These are phyloP conservation scores for Gentiana macrophylla DNA, from an alignment of 257 asterid genomes.

Conservation along the genomic window DNA sequence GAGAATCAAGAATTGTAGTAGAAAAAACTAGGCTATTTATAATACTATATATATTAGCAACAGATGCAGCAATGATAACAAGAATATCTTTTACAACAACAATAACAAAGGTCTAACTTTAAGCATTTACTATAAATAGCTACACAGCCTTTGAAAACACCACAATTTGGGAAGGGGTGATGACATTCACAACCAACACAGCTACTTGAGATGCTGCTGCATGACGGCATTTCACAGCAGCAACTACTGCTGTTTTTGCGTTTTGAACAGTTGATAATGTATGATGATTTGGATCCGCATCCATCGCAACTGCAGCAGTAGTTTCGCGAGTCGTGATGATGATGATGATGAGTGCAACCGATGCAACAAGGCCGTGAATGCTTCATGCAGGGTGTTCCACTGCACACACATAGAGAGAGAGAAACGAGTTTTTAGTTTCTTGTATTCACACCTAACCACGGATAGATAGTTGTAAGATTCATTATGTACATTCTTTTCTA, in stretches of 20 bases:
- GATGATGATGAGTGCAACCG: constrained; percentile 26
- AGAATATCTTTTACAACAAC: constrained; percentile 40
- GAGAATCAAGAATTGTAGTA: background rate
- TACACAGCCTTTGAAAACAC: constrained; percentile 17
- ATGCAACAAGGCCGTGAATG: constrained; percentile 45
- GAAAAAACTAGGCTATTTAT: background rate
- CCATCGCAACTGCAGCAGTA: constrained; percentile 25
- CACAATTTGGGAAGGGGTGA: constrained; percentile 15
- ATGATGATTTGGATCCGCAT: constrained; percentile 20
- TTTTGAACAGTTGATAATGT: constrained; percentile 26
- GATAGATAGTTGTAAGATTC: constrained; percentile 7
- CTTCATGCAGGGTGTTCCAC: constrained; percentile 45
- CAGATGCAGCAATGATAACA: constrained; percentile 43
- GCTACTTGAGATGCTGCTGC: constrained; percentile 20
- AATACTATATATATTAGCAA: constrained; percentile 24
- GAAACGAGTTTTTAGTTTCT: background rate
- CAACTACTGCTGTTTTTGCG: constrained; percentile 36
- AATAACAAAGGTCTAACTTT: constrained; percentile 36
- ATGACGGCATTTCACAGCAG: constrained; percentile 29
- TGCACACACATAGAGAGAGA: constrained; percentile 11
- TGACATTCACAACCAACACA: constrained; percentile 11
- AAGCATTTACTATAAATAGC: constrained; percentile 24
- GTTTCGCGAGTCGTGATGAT: constrained; percentile 18
- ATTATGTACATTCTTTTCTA: background rate
- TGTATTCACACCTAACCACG: too few species aligned